Conservation (phyloP, 2,329 filamentous ascomycete species). For the Dactylellina cionopaga region DNA sequence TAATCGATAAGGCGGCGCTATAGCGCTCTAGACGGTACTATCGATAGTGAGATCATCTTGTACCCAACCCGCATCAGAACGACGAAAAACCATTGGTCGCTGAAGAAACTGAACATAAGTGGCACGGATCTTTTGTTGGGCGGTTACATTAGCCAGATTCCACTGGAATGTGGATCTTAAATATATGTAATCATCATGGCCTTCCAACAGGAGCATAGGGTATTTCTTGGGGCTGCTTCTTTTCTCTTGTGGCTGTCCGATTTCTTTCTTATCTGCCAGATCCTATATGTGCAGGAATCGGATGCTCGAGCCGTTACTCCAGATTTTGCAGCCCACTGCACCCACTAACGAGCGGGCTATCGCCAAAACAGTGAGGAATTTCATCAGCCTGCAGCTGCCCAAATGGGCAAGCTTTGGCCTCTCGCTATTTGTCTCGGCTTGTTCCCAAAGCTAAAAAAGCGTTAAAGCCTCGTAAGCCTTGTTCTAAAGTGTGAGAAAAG, state of each 20-base stretch:
- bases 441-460: background rate
- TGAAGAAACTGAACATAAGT: constrained; percentile 10
- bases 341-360: background rate
- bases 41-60: constrained; percentile 1
- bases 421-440: too few species aligned
- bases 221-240: background rate
- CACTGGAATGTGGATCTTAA: constrained; percentile 40
- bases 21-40: too few species aligned
- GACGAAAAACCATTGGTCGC: constrained; percentile 9
- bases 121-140: constrained; percentile 44
- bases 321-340: constrained; percentile 11
- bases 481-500: too few species aligned
- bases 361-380: constrained; percentile 9
- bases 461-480: constrained; percentile 27
- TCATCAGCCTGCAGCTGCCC: constrained; percentile 51
- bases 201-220: constrained; percentile 30
- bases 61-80: background rate
- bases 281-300: constrained; percentile 13
- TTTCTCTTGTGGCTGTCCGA: constrained; percentile 28
- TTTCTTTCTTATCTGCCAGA: constrained; percentile 1
- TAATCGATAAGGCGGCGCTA: constrained; percentile 50
- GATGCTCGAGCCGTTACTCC: constrained; percentile 40
- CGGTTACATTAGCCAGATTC: constrained; percentile 37
- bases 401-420: constrained; percentile 48
- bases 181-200: constrained; percentile 1